Conservation (phyloP, 2,329 filamentous ascomycete genomes). For the Cladosporium sp. region DNA sequence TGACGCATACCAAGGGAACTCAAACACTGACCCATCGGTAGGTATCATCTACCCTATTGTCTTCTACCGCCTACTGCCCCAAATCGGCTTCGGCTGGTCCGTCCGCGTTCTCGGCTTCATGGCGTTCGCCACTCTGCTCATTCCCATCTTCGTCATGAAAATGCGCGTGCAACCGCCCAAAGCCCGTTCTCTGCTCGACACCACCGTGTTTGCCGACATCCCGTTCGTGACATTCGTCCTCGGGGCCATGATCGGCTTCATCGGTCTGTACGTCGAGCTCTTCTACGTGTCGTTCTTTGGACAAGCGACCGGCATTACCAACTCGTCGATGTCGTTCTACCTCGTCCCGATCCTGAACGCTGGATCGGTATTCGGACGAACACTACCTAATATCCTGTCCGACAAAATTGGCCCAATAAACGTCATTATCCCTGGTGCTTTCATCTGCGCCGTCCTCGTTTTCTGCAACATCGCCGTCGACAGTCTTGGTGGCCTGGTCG, state of each 20-base stretch:
- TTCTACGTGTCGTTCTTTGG: conserved; percentile 48
- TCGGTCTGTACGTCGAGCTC: conserved; percentile 44
- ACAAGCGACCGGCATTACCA: conserved; percentile 35
- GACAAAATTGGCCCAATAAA: conserved; percentile 45
- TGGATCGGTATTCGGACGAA: conserved; percentile 45
- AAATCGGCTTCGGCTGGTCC: conserved; percentile 37
- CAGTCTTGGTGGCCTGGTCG: conserved; percentile 39
- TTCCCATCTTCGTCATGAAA: conserved; percentile 37
- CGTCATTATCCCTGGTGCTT: conserved; percentile 36
- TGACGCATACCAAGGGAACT: not conserved
- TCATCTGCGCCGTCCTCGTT: conserved; percentile 40
- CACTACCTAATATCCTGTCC: conserved; percentile 42
- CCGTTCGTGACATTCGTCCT: conserved; percentile 42
- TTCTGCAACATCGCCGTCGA: conserved; percentile 43
- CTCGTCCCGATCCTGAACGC: conserved; percentile 47
- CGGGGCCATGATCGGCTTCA: conserved; percentile 42
- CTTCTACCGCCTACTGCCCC: conserved; percentile 36
- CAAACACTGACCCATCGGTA: not conserved
- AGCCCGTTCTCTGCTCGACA: conserved; percentile 43
- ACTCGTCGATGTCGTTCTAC: conserved; percentile 44
- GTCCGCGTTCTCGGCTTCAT: conserved; percentile 40
- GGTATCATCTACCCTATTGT: conserved; percentile 41
- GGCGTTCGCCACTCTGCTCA: conserved; percentile 34
- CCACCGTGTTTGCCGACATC: conserved; percentile 43
- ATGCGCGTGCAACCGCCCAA: conserved; percentile 42